phyloP scores from a whole-genome alignment of 2,329 filamentous ascomycete species.

The Pseudogymnoascus sp. region DNA sequence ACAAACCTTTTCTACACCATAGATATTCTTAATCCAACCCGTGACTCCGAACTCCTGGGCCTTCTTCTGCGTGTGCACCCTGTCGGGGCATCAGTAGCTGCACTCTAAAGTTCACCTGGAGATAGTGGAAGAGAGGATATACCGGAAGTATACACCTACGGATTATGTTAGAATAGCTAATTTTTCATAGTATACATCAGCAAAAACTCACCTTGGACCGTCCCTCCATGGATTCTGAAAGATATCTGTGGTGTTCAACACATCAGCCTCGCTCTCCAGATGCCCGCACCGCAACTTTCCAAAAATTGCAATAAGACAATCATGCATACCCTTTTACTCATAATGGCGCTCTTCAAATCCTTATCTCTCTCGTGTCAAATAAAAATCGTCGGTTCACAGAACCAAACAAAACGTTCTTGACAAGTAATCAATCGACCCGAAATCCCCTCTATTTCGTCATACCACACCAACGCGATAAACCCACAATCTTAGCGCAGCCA shows the following conservation, averaged over 20 bases:
- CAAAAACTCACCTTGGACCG: neutral
- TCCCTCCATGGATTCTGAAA: slow-evolving; percentile 2
- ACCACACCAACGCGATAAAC: too few relatives aligned
- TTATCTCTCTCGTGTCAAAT: neutral
- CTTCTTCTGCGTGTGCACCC: neutral
- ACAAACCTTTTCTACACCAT: slow-evolving; percentile 41
- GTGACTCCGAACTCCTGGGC: slow-evolving; percentile 38
- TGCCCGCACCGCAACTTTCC: neutral
- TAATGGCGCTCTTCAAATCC: neutral
- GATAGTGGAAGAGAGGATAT: neutral
- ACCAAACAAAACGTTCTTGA: neutral
- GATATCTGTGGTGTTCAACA: neutral
- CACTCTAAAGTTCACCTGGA: neutral
- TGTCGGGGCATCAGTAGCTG: neutral
- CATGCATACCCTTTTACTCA: neutral
- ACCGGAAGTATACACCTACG: neutral
- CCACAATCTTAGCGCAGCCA: too few relatives aligned
- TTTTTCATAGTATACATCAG: neutral
- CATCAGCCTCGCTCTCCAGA: neutral
- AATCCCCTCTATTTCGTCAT: neutral
- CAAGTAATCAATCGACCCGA: neutral
- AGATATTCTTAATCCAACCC: slow-evolving; percentile 52
- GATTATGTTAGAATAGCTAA: neutral
- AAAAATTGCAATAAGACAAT: neutral
- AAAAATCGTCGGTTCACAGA: neutral